Conservation (phyloP, 306 rosid genomes). For the Citrullus amarus region DNA sequence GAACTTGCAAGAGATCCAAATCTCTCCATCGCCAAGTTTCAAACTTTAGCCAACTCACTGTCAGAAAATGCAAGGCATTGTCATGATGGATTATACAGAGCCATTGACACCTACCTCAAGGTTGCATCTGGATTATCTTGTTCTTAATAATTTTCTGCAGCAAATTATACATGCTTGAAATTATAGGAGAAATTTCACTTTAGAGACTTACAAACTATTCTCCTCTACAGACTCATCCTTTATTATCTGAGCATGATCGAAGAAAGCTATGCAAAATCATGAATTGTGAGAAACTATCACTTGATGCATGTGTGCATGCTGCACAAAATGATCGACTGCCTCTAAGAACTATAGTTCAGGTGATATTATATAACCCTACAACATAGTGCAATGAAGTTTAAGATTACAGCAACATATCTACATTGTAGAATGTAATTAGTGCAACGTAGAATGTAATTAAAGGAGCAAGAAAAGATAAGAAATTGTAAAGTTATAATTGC, state of each 20-base stretch:
- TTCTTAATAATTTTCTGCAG: slow-evolving; percentile 4
- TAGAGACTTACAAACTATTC: slow-evolving; percentile 9
- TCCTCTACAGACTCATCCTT: slow-evolving; percentile 57
- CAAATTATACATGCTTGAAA: background rate
- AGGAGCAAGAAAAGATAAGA: background rate
- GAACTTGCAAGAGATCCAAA: slow-evolving; percentile 88
- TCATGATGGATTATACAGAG: slow-evolving; percentile 87
- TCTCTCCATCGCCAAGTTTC: slow-evolving; percentile 72
- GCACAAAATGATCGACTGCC: slow-evolving; percentile 96
- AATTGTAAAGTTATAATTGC: background rate
- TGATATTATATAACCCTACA: slow-evolving; percentile 17
- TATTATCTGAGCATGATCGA: slow-evolving; percentile 61
- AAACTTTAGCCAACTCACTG: slow-evolving; percentile 62
- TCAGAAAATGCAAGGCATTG: slow-evolving; percentile 68
- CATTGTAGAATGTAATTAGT: background rate
- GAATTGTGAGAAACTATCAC: slow-evolving; percentile 83
- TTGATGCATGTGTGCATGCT: slow-evolving; percentile 83
- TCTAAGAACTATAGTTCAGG: slow-evolving; percentile 76
- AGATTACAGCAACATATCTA: background rate
- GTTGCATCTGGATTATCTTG: slow-evolving; percentile 24
- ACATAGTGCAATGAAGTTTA: background rate
- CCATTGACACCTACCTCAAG: slow-evolving; percentile 85
- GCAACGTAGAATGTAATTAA: background rate
- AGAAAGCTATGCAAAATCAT: slow-evolving; percentile 80
- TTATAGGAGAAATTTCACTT: background rate